These are phyloP conservation scores for Pontederia crassipes DNA, from an alignment of 176 grass and related monocot genomes.

Conservation along the genomic window DNA sequence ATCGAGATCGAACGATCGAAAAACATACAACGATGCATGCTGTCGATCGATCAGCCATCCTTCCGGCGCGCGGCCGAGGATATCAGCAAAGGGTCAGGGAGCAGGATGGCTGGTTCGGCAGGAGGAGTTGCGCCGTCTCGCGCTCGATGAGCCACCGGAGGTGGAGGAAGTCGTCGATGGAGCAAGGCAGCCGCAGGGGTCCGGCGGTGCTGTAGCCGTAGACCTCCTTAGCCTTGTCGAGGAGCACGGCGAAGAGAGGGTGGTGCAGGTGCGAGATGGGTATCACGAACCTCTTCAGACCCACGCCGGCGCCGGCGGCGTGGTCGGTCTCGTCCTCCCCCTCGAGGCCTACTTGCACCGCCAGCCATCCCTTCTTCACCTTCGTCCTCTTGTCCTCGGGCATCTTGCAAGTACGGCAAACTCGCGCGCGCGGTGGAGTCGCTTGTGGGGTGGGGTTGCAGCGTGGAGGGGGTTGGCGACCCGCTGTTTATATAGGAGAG, in stretches of 20 bases:
- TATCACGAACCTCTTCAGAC: slow-evolving; percentile 45
- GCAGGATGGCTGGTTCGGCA: too few relatives aligned
- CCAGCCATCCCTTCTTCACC: slow-evolving; percentile 86
- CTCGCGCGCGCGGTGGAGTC: too few relatives aligned
- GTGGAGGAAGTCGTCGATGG: slow-evolving; percentile 66
- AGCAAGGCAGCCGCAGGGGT: slow-evolving; percentile 63
- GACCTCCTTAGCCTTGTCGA: slow-evolving; percentile 48
- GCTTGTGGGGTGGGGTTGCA: too few relatives aligned
- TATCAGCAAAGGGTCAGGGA: too few relatives aligned
- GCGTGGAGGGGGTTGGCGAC: too few relatives aligned
- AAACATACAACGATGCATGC: too few relatives aligned
- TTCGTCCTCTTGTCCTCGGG: slow-evolving; percentile 36
- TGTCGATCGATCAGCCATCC: too few relatives aligned
- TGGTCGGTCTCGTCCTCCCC: neutral
- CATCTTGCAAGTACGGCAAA: too few relatives aligned
- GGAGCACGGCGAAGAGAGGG: slow-evolving; percentile 45
- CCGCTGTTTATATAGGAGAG: too few relatives aligned
- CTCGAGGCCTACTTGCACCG: slow-evolving; percentile 44
- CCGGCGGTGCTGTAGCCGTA: slow-evolving; percentile 65
- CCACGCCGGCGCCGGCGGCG: slow-evolving; percentile 5
- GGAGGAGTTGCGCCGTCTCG: slow-evolving; percentile 8
- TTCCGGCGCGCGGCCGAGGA: too few relatives aligned
- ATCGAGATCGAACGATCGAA: too few relatives aligned
- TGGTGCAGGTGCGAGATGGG: slow-evolving; percentile 80
- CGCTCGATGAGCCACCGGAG: slow-evolving; percentile 52